phyloP scores from a whole-genome alignment of 192 early-diverging fungal genomes.

The Podila horticola region DNA sequence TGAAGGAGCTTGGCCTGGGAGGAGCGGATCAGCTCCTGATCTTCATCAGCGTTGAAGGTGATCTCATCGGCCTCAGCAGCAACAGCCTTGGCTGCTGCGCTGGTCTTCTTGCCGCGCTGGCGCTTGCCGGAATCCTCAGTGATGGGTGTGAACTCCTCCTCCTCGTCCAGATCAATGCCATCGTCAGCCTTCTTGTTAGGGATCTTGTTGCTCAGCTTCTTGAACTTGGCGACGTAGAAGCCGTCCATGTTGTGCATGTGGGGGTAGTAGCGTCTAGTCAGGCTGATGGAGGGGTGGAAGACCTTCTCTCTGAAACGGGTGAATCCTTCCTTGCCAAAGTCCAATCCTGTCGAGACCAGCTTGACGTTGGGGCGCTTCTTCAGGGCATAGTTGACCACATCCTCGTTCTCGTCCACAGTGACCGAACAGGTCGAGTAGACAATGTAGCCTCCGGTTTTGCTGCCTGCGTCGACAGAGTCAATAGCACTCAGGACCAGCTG shows the following conservation, averaged over 20 bases:
- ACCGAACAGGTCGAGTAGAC: constrained; percentile 99
- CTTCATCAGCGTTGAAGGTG: constrained; percentile 40
- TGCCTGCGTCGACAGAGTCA: constrained; percentile 94
- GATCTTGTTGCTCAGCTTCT: constrained; percentile 93
- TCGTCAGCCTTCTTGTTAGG: constrained; percentile 51
- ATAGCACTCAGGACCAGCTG: constrained; percentile 97
- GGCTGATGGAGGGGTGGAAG: constrained; percentile 85
- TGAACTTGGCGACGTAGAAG: constrained; percentile 98
- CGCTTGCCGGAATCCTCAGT: constrained; percentile 37
- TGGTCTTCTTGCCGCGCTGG: constrained; percentile 33
- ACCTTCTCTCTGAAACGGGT: constrained; percentile 84
- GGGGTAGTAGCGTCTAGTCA: constrained; percentile 94
- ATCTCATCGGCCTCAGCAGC: constrained; percentile 15
- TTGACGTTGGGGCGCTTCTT: constrained; percentile 94
- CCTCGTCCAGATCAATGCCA: constrained; percentile 46
- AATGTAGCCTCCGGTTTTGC: constrained; percentile 93
- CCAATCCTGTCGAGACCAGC: constrained; percentile 88
- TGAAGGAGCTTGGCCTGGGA: constrained; percentile 50
- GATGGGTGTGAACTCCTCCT: constrained; percentile 48
- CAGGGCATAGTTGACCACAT: constrained; percentile 95
- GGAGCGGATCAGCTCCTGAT: constrained; percentile 37
- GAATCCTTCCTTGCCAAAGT: constrained; percentile 96
- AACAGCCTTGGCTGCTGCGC: not conserved
- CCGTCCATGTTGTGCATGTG: constrained; percentile 99
- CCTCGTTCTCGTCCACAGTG: constrained; percentile 97